Conservation (phyloP, 2,329 filamentous ascomycete species). For the Lomentospora prolificans region DNA sequence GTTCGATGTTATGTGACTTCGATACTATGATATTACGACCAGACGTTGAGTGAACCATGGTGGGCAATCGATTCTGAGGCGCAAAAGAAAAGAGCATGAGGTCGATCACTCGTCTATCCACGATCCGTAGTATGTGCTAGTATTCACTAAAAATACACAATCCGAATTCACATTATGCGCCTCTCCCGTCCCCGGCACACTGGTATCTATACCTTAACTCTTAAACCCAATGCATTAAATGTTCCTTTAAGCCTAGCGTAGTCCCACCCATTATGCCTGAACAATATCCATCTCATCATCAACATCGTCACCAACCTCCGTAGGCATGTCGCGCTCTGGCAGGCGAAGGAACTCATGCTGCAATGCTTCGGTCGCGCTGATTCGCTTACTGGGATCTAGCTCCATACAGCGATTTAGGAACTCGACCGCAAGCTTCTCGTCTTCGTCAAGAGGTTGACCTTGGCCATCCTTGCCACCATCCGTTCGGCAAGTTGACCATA, state of each 20-base stretch:
- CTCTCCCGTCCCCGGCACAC: background rate
- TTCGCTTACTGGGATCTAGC: constrained; percentile 61
- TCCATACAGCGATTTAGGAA: constrained; percentile 68
- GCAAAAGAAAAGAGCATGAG: background rate
- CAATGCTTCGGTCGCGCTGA: constrained; percentile 66
- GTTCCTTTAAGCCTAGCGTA: too few species aligned
- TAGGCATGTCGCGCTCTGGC: background rate
- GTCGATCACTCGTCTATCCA: background rate
- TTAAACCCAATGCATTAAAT: too few species aligned
- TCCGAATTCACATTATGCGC: background rate
- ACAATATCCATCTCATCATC: constrained; percentile 10
- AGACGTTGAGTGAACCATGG: background rate
- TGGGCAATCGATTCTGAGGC: background rate
- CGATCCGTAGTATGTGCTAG: background rate
- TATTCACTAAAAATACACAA: background rate
- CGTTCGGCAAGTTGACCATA: constrained; percentile 83
- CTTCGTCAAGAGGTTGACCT: constrained; percentile 44
- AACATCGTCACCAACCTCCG: background rate
- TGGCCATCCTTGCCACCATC: constrained; percentile 44
- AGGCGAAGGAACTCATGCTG: constrained; percentile 57
- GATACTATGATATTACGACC: constrained; percentile 3
- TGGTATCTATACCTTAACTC: too few species aligned
- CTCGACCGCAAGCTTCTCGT: constrained; percentile 63
- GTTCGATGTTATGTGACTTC: constrained; percentile 1
- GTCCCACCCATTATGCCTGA: background rate